These are phyloP conservation scores for Termitomyces sp. DNA, from an alignment of 768 basidiomycete species.

Conservation along the genomic window DNA sequence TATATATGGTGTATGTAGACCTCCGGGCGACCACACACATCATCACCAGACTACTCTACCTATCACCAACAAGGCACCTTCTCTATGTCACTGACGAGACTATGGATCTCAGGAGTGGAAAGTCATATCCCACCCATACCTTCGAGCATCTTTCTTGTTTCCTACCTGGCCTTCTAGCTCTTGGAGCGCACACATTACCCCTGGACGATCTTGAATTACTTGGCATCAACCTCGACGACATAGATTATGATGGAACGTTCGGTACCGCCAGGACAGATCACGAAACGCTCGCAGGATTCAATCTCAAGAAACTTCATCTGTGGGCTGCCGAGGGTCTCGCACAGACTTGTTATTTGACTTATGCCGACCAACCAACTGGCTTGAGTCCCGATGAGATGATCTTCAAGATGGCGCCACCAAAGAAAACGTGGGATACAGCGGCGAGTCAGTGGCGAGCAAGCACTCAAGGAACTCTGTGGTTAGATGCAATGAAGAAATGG, in stretches of 20 bases:
- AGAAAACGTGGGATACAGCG: conserved; percentile 15
- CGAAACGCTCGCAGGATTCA: conserved; percentile 35
- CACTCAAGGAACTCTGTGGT: conserved; percentile 33
- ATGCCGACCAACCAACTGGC: conserved; percentile 68
- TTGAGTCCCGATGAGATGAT: conserved; percentile 61
- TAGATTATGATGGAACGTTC: conserved; percentile 33
- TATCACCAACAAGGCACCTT: conserved; percentile 60
- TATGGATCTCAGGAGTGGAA: conserved; percentile 20
- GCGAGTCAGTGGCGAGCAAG: conserved; percentile 17
- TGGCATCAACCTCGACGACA: conserved; percentile 41
- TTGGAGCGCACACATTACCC: conserved; percentile 63
- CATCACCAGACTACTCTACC: conserved; percentile 59
- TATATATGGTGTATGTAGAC: conserved; percentile 36
- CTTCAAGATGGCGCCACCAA: conserved; percentile 27
- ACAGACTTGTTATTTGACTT: conserved; percentile 65
- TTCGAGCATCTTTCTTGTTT: conserved; percentile 81
- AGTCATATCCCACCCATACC: conserved; percentile 36
- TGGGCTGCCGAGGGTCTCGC: conserved; percentile 78
- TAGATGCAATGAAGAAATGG: conserved; percentile 48
- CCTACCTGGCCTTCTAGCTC: conserved; percentile 69
- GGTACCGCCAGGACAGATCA: conserved; percentile 33
- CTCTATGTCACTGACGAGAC: conserved; percentile 63
- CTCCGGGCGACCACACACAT: conserved; percentile 59
- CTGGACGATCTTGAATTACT: conserved; percentile 46
- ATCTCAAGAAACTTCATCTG: conserved; percentile 60